Conservation (phyloP, 1,284 basidiomycete species). For the Pyrrhoderma lamaoense region DNA sequence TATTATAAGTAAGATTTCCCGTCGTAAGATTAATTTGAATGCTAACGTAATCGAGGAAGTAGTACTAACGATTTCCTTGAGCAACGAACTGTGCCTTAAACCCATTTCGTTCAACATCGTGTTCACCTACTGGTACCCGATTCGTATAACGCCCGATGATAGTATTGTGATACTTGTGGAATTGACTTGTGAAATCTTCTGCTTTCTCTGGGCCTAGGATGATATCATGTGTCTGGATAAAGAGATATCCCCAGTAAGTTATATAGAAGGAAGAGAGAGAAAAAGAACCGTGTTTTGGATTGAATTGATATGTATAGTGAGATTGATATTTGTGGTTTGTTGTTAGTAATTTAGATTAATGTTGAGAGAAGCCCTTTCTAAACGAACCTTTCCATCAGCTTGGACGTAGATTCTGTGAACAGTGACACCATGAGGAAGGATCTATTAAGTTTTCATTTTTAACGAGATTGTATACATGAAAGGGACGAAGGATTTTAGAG, state of each 20-base stretch:
- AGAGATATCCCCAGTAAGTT: too few species aligned
- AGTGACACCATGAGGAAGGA: slow-evolving; percentile 59
- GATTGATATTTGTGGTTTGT: too few species aligned
- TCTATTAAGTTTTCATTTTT: slow-evolving; percentile 36
- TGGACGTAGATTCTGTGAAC: slow-evolving; percentile 59
- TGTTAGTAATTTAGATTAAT: too few species aligned
- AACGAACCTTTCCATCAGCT: slow-evolving; percentile 49
- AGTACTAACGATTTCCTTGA: slow-evolving; percentile 42
- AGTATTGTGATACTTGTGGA: slow-evolving; percentile 58
- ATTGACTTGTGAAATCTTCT: slow-evolving; percentile 43
- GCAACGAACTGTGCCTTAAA: slow-evolving; percentile 42
- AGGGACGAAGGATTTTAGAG: background rate
- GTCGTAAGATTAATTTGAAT: too few species aligned
- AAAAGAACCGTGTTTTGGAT: background rate
- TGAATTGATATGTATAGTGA: too few species aligned
- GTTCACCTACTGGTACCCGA: slow-evolving; percentile 53
- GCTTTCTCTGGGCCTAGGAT: slow-evolving; percentile 64
- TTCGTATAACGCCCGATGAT: slow-evolving; percentile 69
- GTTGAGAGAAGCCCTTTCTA: too few species aligned
- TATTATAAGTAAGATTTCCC: too few species aligned
- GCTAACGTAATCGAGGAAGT: too few species aligned
- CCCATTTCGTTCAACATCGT: slow-evolving; percentile 47
- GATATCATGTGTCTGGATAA: slow-evolving; percentile 58
- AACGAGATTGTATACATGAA: too few species aligned
- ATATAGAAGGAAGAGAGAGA: slow-evolving; percentile 9